Conservation (phyloP, 805 yeast genomes). For the Pichia occidentalis region DNA sequence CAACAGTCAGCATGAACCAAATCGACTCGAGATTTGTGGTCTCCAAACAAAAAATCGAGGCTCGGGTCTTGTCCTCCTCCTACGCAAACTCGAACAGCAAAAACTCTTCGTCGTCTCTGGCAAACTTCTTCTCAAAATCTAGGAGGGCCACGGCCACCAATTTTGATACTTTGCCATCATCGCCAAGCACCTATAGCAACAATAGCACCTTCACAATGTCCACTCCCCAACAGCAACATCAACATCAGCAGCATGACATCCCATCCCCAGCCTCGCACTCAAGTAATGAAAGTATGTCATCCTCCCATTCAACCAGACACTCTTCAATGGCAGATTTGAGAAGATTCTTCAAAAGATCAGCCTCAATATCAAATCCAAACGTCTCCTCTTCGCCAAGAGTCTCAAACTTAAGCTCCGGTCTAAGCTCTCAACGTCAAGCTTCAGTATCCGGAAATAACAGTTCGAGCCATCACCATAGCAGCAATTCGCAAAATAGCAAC, state of each 20-base stretch:
- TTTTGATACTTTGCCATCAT: slow-evolving; percentile 24
- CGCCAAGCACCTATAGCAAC: slow-evolving; percentile 19
- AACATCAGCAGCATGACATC: slow-evolving; percentile 6
- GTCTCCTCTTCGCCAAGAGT: slow-evolving; percentile 24
- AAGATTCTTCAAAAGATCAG: slow-evolving; percentile 55
- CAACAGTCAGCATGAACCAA: slow-evolving; percentile 49
- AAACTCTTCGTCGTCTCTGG: slow-evolving; percentile 41
- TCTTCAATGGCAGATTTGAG: slow-evolving; percentile 75
- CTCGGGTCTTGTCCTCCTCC: slow-evolving; percentile 25
- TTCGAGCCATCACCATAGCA: slow-evolving; percentile 11
- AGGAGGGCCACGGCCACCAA: slow-evolving; percentile 32
- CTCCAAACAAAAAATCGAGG: slow-evolving; percentile 65
- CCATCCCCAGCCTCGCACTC: slow-evolving; percentile 30
- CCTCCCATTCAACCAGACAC: slow-evolving; percentile 45
- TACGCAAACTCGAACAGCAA: slow-evolving; percentile 8
- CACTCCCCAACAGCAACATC: slow-evolving; percentile 10
- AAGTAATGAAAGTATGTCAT: slow-evolving; percentile 22
- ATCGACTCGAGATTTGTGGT: slow-evolving; percentile 86
- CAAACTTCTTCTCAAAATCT: slow-evolving; percentile 44
- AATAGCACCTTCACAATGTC: neutral
- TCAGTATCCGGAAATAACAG: slow-evolving; percentile 19
- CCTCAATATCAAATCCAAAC: slow-evolving; percentile 15
- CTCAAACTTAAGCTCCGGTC: slow-evolving; percentile 32
- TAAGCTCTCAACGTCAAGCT: slow-evolving; percentile 26
- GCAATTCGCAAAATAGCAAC: neutral